Evolutionary conservation across 768 basidiomycete species (phyloP), one percentile per base, ranked within the genome.

Genomic region (Boletus subcaerulescens): DNA sequence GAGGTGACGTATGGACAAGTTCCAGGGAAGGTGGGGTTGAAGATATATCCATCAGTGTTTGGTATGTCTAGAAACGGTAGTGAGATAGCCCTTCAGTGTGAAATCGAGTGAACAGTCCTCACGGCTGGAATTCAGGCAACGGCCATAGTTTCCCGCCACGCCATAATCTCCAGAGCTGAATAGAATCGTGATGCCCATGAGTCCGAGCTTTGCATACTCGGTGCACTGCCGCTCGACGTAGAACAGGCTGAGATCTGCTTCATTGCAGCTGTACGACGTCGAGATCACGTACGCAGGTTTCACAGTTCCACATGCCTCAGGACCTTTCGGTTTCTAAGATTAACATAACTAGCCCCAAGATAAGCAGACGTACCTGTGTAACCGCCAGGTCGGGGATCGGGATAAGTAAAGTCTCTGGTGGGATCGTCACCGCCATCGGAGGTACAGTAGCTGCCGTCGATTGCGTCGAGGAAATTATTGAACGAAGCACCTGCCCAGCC

Each of bases 11-110:
- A 81, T 1, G 80, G 79, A 57, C 80, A 81, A 1, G 76, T 74
- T 5, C 58, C 70, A 10, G 78, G 80, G 74, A 77, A 82, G 7
- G 66, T 62, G 14, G 85, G 84, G 50, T 80, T 81, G 76, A 86
- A 85, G 12, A 58, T 45, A 8, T 40, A 76, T 22, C 82, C 83
- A 53, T 75, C 72, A 39, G 77, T 73, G 2, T 76, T 45, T 29
- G 32, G 60, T n/a, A 50, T 45, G n/a, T 59, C 60, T 65, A 17
- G 15, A 9, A 24, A 5, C 10, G 13, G 15, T 32, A 20, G 45
- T 50, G 8, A 46, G 26, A 48, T 42, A 12, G 8, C 11, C 15
- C 2, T 39, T 41, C 9, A 6, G 9, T 17, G 26, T 39, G 46
- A 45, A 9, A 33, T 45, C 31, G 29, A 43, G 15, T 8, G 12